Conservation (phyloP, 83 land plant species). For the Thuja plicata region DNA sequence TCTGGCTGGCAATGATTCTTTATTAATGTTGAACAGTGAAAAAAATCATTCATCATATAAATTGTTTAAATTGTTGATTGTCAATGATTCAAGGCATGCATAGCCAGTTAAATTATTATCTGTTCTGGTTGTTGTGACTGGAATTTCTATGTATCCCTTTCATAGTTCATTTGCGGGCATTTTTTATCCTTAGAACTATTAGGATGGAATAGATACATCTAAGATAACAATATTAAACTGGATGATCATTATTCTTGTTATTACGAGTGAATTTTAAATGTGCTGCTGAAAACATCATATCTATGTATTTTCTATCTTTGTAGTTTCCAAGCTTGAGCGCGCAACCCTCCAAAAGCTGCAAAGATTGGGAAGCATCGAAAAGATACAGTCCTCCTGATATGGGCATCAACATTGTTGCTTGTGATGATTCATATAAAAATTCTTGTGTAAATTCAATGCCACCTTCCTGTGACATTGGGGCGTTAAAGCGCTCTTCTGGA, state of each 20-base stretch:
- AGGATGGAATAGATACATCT: neutral
- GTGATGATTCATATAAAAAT: neutral
- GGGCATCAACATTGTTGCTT: neutral
- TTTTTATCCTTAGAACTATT: neutral
- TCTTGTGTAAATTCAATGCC: neutral
- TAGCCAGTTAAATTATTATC: neutral
- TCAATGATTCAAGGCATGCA: neutral
- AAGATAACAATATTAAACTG: neutral
- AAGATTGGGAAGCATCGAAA: neutral
- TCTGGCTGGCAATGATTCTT: neutral
- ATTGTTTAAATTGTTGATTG: neutral
- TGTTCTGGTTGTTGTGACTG: neutral
- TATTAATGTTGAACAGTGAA: neutral
- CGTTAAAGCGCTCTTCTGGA: neutral
- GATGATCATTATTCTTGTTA: neutral
- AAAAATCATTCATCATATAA: neutral
- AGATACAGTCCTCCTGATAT: neutral
- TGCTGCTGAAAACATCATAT: neutral
- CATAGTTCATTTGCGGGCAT: neutral
- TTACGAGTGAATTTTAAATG: neutral
- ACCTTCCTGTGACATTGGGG: neutral
- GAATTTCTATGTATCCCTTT: neutral
- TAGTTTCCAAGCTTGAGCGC: neutral
- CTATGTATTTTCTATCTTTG: neutral
- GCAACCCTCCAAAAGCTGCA: neutral